phyloP scores from a whole-genome alignment of 179 eudicot genomes.

The Silene noctiflora region DNA sequence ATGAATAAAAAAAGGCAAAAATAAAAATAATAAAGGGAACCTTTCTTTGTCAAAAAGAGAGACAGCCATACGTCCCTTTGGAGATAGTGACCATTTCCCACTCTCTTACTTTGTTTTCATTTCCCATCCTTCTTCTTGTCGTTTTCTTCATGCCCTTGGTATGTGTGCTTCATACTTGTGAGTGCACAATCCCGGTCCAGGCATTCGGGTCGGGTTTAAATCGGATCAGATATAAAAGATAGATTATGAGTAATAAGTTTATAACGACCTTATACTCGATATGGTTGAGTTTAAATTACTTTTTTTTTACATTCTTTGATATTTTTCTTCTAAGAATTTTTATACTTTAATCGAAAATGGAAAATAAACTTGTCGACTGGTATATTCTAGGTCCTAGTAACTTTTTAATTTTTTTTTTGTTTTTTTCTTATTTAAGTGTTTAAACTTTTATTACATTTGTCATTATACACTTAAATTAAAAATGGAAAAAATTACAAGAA shows the following conservation, averaged over 20 bases:
- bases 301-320: too few species aligned
- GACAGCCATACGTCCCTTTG: conserved; percentile 42
- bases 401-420: too few species aligned
- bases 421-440: too few species aligned
- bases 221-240: too few species aligned
- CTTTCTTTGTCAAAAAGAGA: conserved; percentile 23
- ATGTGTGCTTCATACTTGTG: conserved; percentile 43
- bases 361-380: too few species aligned
- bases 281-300: background rate
- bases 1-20: background rate
- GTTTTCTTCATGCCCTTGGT: conserved; percentile 36
- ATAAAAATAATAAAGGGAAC: background rate
- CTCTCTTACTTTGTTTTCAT: conserved; percentile 36
- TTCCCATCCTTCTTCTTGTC: conserved; percentile 45
- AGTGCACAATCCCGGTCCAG: background rate
- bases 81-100: conserved; percentile 63
- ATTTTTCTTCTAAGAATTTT: too few species aligned
- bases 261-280: background rate
- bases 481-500: too few species aligned
- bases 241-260: background rate
- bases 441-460: too few species aligned
- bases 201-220: background rate
- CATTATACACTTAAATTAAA: too few species aligned
- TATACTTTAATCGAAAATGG: too few species aligned
- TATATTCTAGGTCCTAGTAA: too few species aligned